A percentile compares a stretch with the other conserved stretches of the same genome.
phyloP scores from a whole-genome alignment of 352 stramenopile species.

The Phytopythium oedochilum region DNA sequence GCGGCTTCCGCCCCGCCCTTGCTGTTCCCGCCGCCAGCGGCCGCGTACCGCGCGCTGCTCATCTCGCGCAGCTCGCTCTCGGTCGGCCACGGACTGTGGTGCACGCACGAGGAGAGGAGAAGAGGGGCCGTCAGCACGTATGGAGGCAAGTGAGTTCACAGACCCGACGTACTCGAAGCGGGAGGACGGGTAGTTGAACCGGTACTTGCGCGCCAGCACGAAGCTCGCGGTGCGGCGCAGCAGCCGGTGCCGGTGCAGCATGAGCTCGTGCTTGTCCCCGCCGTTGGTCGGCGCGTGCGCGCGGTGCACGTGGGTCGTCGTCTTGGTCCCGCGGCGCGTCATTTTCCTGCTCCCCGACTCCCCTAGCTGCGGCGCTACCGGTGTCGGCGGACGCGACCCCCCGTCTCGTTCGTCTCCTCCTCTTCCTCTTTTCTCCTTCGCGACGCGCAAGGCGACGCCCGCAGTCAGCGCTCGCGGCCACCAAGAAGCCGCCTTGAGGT shows the following conservation, averaged over 20 bases:
- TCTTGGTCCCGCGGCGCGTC: slow-evolving; percentile 50
- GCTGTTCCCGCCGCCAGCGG: not conserved
- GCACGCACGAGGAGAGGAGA: not conserved
- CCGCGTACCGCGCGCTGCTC: slow-evolving; percentile 9
- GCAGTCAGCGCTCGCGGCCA: too few species aligned
- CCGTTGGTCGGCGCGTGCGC: slow-evolving; percentile 7
- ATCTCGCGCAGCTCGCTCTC: slow-evolving; percentile 27
- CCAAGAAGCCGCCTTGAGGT: not conserved
- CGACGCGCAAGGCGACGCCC: too few species aligned
- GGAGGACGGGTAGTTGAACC: slow-evolving; percentile 23
- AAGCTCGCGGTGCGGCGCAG: slow-evolving; percentile 60
- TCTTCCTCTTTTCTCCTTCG: not conserved
- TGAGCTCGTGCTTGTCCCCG: slow-evolving; percentile 32
- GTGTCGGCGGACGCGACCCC: not conserved
- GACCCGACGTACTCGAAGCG: slow-evolving; percentile 13
- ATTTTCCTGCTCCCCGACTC: slow-evolving; percentile 18
- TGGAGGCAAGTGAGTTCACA: not conserved
- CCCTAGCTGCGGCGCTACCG: too few species aligned
- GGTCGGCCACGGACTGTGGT: slow-evolving; percentile 27
- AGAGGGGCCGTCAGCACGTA: not conserved
- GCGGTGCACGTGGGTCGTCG: slow-evolving; percentile 43
- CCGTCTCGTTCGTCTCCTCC: not conserved
- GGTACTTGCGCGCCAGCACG: slow-evolving; percentile 72
- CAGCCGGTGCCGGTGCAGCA: slow-evolving; percentile 57
- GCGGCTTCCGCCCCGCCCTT: not conserved